Evolutionary conservation across 164 flowering plant genomes (phyloP).

Genomic region (Cinnamomum chago): DNA sequence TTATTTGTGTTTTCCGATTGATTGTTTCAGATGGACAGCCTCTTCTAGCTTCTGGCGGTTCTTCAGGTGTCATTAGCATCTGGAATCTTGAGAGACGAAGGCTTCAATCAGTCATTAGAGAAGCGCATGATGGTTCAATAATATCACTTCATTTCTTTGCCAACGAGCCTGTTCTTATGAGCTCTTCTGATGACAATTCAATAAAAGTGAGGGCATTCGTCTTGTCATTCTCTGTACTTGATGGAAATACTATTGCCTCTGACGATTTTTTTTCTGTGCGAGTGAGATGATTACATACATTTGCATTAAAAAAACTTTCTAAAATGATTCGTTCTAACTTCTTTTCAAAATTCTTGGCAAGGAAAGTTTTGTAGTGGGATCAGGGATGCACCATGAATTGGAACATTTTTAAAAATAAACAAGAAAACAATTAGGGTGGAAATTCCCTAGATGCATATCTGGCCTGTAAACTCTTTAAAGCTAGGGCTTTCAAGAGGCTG

Average conservation of each 20-base stretch:
- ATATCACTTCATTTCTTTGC: constrained; percentile 84
- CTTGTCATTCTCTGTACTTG: neutral
- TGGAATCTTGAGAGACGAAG: constrained; percentile 97
- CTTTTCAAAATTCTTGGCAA: no score
- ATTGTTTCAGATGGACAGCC: constrained; percentile 80
- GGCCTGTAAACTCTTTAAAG: no score
- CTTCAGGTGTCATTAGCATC: constrained; percentile 92
- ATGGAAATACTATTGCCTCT: neutral
- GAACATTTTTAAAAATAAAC: no score
- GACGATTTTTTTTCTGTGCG: neutral
- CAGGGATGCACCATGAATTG: no score
- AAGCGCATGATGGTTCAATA: constrained; percentile 86
- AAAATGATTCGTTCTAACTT: no score
- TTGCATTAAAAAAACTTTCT: neutral
- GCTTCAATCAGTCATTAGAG: constrained; percentile 78
- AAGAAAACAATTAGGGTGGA: no score
- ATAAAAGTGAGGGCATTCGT: constrained; percentile 51
- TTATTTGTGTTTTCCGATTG: neutral
- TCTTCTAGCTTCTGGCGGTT: constrained; percentile 93
- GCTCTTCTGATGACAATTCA: constrained; percentile 89
- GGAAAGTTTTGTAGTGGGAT: no score
- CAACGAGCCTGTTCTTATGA: constrained; percentile 95
- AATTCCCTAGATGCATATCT: no score
- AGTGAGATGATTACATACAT: neutral
- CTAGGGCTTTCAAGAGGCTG: no score